These are phyloP conservation scores for Aphanocladium album DNA, from an alignment of 2,329 filamentous ascomycete species.

Conservation along the genomic window DNA sequence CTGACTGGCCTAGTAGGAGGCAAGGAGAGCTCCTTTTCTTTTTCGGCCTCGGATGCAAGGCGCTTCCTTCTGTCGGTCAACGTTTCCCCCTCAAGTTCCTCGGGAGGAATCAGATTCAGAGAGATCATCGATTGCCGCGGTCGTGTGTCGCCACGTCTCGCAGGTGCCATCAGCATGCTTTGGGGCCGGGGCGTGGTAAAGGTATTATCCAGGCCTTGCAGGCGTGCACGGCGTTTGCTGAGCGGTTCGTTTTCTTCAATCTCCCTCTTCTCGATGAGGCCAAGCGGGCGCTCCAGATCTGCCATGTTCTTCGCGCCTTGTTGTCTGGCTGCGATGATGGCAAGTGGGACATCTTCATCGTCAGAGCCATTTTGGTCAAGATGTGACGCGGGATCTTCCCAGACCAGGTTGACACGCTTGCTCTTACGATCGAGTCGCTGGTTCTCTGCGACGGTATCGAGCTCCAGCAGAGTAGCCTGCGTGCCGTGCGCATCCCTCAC, in stretches of 20 bases:
- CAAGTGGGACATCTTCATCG: conserved; percentile 85
- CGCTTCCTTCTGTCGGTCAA: conserved; percentile 61
- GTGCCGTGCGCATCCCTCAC: conserved; percentile 62
- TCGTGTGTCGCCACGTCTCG: conserved; percentile 12
- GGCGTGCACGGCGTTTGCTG: conserved; percentile 67
- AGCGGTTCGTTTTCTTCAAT: conserved; percentile 91
- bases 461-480: conserved; percentile 82
- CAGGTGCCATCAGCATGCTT: conserved; percentile 36
- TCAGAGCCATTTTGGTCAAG: conserved; percentile 43
- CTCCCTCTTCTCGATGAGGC: conserved; percentile 74
- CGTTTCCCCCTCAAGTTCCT: conserved; percentile 58
- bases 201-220: conserved; percentile 58
- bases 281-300: conserved; percentile 60
- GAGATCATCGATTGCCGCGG: conserved; percentile 19
- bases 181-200: conserved; percentile 34
- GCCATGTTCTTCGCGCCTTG: conserved; percentile 46
- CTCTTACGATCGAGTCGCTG: conserved; percentile 69
- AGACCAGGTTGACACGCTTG: conserved; percentile 79
- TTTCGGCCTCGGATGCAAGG: conserved; percentile 48
- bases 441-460: conserved; percentile 84
- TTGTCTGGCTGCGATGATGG: conserved; percentile 63
- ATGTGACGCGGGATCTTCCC: conserved; percentile 65
- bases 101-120: conserved; percentile 44
- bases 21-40: conserved; percentile 40
- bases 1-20: conserved; percentile 56